Conservation (phyloP, 352 stramenopile genomes). For the Blastocystis sp. region DNA sequence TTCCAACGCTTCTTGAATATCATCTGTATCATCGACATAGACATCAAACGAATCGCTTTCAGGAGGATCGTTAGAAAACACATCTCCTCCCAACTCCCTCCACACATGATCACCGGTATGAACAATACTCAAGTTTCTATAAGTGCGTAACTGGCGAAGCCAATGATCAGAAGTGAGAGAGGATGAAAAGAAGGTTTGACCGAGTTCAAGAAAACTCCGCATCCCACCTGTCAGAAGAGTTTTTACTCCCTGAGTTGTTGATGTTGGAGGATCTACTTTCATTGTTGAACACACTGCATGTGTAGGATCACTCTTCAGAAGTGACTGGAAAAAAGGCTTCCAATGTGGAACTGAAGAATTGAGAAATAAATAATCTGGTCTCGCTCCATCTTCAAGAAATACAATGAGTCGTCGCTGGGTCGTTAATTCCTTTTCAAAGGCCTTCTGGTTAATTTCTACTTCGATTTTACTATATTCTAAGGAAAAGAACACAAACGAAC, state of each 20-base stretch:
- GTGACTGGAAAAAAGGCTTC: slow-evolving; percentile 13
- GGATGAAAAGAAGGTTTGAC: slow-evolving; percentile 44
- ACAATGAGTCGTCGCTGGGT: background rate
- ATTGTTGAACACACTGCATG: slow-evolving; percentile 60
- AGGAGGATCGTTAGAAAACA: background rate
- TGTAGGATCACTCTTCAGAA: background rate
- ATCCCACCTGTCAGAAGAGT: slow-evolving; percentile 34
- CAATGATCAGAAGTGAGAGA: slow-evolving; percentile 5
- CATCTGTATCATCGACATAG: slow-evolving; percentile 32
- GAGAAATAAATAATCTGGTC: slow-evolving; percentile 48
- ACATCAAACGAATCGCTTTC: slow-evolving; percentile 50
- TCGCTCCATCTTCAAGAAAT: slow-evolving; percentile 52
- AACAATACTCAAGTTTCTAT: slow-evolving; percentile 22
- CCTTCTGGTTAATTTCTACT: background rate
- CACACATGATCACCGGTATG: slow-evolving; percentile 58
- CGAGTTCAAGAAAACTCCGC: slow-evolving; percentile 38
- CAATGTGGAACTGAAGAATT: background rate
- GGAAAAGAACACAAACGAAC: background rate
- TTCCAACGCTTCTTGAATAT: slow-evolving; percentile 20
- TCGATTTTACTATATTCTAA: slow-evolving; percentile 10
- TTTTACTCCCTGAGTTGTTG: slow-evolving; percentile 62
- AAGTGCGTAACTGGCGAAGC: background rate
- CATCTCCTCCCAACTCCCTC: slow-evolving; percentile 27
- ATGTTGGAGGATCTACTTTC: slow-evolving; percentile 42
- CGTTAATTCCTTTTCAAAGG: background rate